These are phyloP conservation scores for Boletus hoseneyae DNA, from an alignment of 1,284 basidiomycete species.

Conservation along the genomic window DNA sequence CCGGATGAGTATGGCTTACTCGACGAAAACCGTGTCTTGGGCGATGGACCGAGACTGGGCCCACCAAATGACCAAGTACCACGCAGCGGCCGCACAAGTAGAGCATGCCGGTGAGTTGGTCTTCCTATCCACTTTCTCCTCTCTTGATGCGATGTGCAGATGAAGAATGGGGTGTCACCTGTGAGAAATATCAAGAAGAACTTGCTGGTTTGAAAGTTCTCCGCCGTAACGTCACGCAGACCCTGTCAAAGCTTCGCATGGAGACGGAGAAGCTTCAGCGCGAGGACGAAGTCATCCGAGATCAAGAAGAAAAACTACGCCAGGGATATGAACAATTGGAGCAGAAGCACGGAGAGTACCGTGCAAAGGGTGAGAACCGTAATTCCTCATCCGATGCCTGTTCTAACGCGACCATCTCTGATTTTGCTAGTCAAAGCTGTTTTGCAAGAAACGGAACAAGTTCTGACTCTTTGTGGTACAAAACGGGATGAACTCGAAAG, in stretches of 20 bases:
- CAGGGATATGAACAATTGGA: constrained; percentile 53
- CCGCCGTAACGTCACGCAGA: constrained; percentile 51
- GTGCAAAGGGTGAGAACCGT: constrained; percentile 47
- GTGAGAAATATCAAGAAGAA: constrained; percentile 55
- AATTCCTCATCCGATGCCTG: background rate
- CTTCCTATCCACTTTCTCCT: background rate
- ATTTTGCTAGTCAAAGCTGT: constrained; percentile 49
- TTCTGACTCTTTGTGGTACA: constrained; percentile 44
- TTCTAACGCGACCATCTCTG: constrained; percentile 13
- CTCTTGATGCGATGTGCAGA: constrained; percentile 32
- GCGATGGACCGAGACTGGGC: constrained; percentile 61
- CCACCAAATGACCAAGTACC: constrained; percentile 53
- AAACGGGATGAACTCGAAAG: constrained; percentile 36
- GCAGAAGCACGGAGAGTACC: constrained; percentile 52
- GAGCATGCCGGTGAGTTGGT: constrained; percentile 51
- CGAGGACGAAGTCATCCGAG: constrained; percentile 51
- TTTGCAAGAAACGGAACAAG: constrained; percentile 53
- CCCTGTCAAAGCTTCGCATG: constrained; percentile 48
- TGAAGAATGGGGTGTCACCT: constrained; percentile 54
- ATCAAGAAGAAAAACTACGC: constrained; percentile 51
- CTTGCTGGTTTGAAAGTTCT: constrained; percentile 53
- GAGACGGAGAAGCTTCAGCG: constrained; percentile 57
- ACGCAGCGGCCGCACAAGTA: constrained; percentile 49
- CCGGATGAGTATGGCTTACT: constrained; percentile 49
- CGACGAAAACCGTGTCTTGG: constrained; percentile 70